These are phyloP conservation scores for Salix arbutifolia DNA, from an alignment of 345 rosid species.

Conservation along the genomic window DNA sequence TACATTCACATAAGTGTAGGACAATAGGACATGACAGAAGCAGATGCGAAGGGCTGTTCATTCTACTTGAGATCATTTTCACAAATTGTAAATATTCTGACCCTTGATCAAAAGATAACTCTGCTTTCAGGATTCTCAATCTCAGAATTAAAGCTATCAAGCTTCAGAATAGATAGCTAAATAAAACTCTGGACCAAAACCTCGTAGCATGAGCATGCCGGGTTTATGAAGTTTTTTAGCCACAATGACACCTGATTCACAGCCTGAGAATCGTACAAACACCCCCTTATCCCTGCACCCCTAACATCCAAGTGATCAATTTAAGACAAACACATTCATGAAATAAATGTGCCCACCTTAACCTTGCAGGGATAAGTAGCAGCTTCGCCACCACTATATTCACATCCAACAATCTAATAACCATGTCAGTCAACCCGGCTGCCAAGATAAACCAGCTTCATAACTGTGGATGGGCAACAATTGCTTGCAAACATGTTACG, in stretches of 20 bases:
- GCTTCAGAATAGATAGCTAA: slow-evolving; percentile 1
- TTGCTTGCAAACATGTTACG: slow-evolving; percentile 47
- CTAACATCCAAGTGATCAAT: slow-evolving; percentile 56
- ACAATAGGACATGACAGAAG: not conserved
- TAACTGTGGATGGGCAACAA: slow-evolving; percentile 63
- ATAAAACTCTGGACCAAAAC: not conserved
- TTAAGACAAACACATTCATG: slow-evolving; percentile 74
- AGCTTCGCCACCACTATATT: slow-evolving; percentile 41
- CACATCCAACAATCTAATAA: slow-evolving; percentile 36
- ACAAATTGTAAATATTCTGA: not conserved
- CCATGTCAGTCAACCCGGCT: slow-evolving; percentile 82
- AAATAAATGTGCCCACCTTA: slow-evolving; percentile 97
- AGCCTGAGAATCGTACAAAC: slow-evolving; percentile 10
- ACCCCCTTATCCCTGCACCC: slow-evolving; percentile 93
- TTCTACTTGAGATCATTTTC: not conserved
- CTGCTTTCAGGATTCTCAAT: not conserved
- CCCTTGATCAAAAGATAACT: not conserved
- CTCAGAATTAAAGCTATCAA: not conserved
- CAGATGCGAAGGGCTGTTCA: not conserved
- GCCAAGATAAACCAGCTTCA: slow-evolving; percentile 80
- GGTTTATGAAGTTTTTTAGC: not conserved
- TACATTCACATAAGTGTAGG: no score
- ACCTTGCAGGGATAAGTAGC: slow-evolving; percentile 96
- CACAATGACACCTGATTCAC: not conserved
- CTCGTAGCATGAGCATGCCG: not conserved